Conservation (phyloP, 208 protist species). For the Herpetomonas samuelpessoai region DNA sequence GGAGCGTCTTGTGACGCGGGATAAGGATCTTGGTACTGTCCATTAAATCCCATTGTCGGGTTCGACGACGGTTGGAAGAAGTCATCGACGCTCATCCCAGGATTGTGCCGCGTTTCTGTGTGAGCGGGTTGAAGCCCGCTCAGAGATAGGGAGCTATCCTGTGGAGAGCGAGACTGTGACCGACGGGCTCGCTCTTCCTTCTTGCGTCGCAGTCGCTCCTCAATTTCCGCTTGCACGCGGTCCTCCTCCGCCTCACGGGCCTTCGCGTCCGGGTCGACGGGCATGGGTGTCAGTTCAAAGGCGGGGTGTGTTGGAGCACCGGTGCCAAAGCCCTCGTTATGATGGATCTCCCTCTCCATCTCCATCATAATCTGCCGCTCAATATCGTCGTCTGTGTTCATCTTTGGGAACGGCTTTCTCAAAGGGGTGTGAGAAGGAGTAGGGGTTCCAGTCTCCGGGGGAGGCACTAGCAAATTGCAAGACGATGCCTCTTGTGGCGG, state of each 20-base stretch:
- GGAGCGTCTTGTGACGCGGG: not conserved
- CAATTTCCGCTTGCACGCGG: constrained; percentile 43
- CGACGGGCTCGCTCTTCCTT: constrained; percentile 53
- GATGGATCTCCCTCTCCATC: constrained; percentile 72
- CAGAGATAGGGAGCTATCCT: constrained; percentile 11
- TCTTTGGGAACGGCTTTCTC: too few relatives aligned
- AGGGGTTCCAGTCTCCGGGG: too few relatives aligned
- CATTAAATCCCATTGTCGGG: not conserved
- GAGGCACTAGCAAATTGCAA: too few relatives aligned
- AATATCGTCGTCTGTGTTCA: constrained; percentile 57
- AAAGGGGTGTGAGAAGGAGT: too few relatives aligned
- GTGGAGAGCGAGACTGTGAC: constrained; percentile 53
- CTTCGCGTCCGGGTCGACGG: constrained; percentile 18
- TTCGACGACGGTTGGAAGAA: not conserved
- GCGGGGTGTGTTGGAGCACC: constrained; percentile 12
- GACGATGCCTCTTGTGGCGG: too few relatives aligned
- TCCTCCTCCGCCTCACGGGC: constrained; percentile 30
- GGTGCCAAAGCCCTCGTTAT: constrained; percentile 11
- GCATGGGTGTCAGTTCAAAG: constrained; percentile 45
- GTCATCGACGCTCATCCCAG: not conserved
- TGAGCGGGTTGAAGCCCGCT: constrained; percentile 1
- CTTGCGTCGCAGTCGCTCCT: constrained; percentile 40
- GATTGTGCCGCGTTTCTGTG: not conserved
- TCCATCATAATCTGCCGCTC: constrained; percentile 75
- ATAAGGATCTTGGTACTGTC: not conserved